Conservation (phyloP, 2,329 filamentous ascomycete species). For the Apiospora arundinis region DNA sequence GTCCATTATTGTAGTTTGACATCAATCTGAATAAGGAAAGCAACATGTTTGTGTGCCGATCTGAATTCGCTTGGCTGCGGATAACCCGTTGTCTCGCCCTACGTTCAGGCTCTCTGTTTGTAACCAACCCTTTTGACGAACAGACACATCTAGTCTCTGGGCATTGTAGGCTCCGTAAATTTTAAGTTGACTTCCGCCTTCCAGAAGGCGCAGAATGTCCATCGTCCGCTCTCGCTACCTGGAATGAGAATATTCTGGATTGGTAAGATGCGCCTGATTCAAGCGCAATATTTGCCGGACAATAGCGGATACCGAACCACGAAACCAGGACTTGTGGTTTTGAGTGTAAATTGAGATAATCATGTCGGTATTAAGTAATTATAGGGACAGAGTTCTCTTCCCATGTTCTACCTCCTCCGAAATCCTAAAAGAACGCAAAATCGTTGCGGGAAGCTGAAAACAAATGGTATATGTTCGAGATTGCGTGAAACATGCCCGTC, state of each 20-base stretch:
- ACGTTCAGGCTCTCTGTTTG: neutral
- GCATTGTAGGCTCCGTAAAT: neutral
- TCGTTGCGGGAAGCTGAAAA: neutral
- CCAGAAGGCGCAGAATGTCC: neutral
- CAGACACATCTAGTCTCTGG: neutral
- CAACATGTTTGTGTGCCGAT: neutral
- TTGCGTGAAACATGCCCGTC: slow-evolving; percentile 7
- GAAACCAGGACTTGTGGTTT: neutral
- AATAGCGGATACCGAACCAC: neutral
- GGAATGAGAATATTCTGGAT: neutral
- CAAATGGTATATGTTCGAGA: slow-evolving; percentile 14
- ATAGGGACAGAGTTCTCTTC: neutral
- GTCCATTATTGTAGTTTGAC: neutral
- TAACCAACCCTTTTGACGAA: neutral
- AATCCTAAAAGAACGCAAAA: neutral
- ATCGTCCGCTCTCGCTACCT: slow-evolving; percentile 6
- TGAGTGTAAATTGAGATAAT: neutral
- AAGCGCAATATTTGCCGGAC: neutral
- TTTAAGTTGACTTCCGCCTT: neutral
- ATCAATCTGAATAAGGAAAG: neutral
- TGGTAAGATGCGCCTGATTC: neutral
- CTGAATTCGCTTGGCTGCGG: neutral
- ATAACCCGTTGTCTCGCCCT: neutral
- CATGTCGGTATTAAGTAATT: neutral
- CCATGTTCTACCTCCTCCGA: neutral